Percentiles rank a stretch among this genome's conserved stretches.
phyloP scores from a whole-genome alignment of 306 rosid species.

The Inga oerstediana region DNA sequence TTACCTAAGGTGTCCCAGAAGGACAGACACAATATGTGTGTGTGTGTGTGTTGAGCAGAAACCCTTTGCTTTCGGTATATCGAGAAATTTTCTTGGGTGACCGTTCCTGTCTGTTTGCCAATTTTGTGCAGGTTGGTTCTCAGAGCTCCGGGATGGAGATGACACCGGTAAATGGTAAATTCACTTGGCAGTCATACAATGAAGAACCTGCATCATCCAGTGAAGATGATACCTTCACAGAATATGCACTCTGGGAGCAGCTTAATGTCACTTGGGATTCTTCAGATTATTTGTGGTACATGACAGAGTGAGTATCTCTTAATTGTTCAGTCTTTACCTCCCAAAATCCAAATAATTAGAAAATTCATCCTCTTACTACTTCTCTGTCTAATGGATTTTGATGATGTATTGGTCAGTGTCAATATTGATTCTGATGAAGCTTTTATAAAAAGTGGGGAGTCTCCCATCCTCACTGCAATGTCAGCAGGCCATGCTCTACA shows the following conservation, averaged over 20 bases:
- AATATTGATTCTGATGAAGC: conserved; percentile 72
- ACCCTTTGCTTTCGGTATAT: background rate
- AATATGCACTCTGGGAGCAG: conserved; percentile 76
- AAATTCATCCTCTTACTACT: conserved; percentile 16
- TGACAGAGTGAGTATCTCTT: conserved; percentile 82
- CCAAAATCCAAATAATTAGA: conserved; percentile 3
- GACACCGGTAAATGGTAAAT: conserved; percentile 49
- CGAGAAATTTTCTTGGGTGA: conserved; percentile 2
- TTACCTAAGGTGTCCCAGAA: background rate
- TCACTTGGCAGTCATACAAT: conserved; percentile 73
- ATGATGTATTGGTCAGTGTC: conserved; percentile 51
- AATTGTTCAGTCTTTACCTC: conserved; percentile 7
- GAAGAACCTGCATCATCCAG: conserved; percentile 74
- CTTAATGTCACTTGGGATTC: conserved; percentile 71
- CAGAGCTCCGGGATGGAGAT: conserved; percentile 60
- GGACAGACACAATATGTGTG: background rate
- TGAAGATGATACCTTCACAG: conserved; percentile 48
- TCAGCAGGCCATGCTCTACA: conserved; percentile 95
- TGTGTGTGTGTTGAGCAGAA: background rate
- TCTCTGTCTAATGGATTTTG: conserved; percentile 14
- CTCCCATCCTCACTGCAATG: conserved; percentile 65
- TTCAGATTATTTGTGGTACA: conserved; percentile 94
- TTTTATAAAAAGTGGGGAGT: conserved; percentile 64
- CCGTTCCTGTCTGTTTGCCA: conserved; percentile 19
- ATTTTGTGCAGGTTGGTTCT: conserved; percentile 52